Evolutionary conservation across 2,329 filamentous ascomycete species (phyloP).

Genomic region (Emmonsiellopsis sp.): DNA sequence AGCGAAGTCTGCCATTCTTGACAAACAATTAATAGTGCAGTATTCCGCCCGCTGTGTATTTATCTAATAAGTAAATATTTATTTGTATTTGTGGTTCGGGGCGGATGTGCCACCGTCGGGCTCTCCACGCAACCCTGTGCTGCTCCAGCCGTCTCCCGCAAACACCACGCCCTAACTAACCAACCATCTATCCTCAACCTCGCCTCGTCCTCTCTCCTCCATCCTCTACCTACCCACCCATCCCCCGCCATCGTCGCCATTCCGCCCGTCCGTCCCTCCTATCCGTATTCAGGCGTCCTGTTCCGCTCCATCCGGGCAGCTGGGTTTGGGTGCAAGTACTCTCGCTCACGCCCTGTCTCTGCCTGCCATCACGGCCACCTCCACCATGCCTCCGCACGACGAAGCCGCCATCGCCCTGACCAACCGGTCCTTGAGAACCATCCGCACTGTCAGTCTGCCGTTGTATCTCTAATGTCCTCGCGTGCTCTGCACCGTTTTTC

Average conservation of each 20-base stretch:
- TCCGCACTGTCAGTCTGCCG: constrained; percentile 62
- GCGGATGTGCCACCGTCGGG: no score
- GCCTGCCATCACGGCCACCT: neutral
- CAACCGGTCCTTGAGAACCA: constrained; percentile 77
- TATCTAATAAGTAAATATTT: no score
- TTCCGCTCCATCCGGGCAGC: neutral
- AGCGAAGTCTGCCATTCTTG: no score
- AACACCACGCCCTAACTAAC: no score
- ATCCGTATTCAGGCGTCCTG: neutral
- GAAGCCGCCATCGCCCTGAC: constrained; percentile 48
- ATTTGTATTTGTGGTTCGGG: no score
- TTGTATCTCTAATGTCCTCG: constrained; percentile 8
- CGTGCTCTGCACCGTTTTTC: constrained; percentile 8
- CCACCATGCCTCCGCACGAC: constrained; percentile 25
- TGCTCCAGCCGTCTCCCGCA: no score
- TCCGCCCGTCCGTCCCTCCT: neutral
- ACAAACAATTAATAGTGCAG: no score
- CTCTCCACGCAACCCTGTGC: no score
- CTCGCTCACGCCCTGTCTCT: constrained; percentile 2
- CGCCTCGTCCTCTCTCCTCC: no score
- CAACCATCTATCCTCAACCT: no score
- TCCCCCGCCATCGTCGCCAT: neutral
- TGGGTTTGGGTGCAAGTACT: neutral
- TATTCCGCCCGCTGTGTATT: no score
- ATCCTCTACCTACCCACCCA: neutral